These are phyloP conservation scores for Toxoplasma gondii DNA, from an alignment of 169 alveolate genomes.

Conservation along the genomic window DNA sequence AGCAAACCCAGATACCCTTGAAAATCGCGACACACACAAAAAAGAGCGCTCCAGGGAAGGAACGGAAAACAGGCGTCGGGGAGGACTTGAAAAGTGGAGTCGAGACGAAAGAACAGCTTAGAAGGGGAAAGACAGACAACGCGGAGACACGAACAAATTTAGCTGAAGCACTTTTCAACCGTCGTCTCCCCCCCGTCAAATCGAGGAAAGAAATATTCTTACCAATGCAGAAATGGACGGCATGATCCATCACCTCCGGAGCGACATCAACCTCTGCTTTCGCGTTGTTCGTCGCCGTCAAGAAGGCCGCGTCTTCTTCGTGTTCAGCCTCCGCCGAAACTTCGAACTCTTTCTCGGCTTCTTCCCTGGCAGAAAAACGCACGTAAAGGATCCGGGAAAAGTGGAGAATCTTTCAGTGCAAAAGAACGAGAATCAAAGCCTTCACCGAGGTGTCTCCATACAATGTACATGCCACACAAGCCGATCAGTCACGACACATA, in stretches of 20 bases:
- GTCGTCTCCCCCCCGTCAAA: not conserved
- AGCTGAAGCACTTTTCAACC: not conserved
- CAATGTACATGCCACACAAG: too few species aligned
- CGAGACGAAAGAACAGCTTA: not conserved
- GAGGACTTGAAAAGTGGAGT: not conserved
- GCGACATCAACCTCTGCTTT: not conserved
- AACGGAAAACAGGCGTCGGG: not conserved
- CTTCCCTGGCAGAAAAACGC: not conserved
- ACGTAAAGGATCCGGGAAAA: not conserved
- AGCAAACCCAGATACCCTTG: not conserved
- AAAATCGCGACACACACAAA: not conserved
- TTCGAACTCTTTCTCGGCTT: conserved; percentile 7
- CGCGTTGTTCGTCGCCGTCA: not conserved
- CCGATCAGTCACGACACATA: too few species aligned
- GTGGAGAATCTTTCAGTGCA: not conserved
- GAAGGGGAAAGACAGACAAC: not conserved
- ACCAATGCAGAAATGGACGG: conserved; percentile 20
- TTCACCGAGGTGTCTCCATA: too few species aligned
- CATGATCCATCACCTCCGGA: not conserved
- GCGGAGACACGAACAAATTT: not conserved
- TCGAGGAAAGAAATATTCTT: not conserved
- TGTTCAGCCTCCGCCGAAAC: not conserved
- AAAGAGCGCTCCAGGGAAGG: not conserved
- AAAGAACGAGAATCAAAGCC: too few species aligned
- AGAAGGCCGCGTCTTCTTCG: not conserved